Conservation (phyloP, 805 yeast genomes). For the Cyberlindnera maritima region DNA sequence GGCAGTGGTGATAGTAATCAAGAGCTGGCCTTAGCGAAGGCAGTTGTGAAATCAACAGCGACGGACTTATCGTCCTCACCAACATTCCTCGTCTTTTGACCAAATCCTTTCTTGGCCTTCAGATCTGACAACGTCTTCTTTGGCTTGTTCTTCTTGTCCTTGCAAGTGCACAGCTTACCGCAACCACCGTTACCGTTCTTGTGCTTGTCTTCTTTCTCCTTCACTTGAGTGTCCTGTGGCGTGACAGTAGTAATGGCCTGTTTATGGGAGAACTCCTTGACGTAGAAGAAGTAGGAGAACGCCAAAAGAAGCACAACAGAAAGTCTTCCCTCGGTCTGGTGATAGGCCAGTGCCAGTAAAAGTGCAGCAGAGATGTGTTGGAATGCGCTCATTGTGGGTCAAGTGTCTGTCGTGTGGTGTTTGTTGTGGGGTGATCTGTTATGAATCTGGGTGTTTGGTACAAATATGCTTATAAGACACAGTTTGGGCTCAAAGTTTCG, state of each 20-base stretch:
- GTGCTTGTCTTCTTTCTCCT: constrained; percentile 16
- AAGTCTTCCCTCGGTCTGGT: constrained; percentile 36
- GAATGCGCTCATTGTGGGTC: constrained; percentile 2
- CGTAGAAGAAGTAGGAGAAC: constrained; percentile 26
- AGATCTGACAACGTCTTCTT: constrained; percentile 27
- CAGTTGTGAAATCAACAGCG: constrained; percentile 38
- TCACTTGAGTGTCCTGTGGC: constrained; percentile 1
- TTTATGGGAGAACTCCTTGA: constrained; percentile 13
- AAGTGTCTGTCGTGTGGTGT: background rate
- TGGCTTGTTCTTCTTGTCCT: constrained; percentile 23
- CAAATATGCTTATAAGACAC: too few species aligned
- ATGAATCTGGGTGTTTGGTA: background rate
- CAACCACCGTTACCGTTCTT: constrained; percentile 30
- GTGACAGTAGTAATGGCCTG: background rate
- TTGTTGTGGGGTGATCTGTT: background rate
- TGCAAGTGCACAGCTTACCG: constrained; percentile 33
- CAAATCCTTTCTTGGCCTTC: constrained; percentile 23
- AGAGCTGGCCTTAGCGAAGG: background rate
- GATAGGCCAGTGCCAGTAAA: constrained; percentile 14
- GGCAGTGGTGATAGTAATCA: background rate
- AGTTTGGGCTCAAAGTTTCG: too few species aligned
- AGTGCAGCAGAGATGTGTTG: constrained; percentile 7
- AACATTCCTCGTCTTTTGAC: constrained; percentile 8
- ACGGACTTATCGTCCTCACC: constrained; percentile 18
- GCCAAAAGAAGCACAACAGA: constrained; percentile 31